phyloP scores from a whole-genome alignment of 768 basidiomycete species.

The Hericium coralloides region DNA sequence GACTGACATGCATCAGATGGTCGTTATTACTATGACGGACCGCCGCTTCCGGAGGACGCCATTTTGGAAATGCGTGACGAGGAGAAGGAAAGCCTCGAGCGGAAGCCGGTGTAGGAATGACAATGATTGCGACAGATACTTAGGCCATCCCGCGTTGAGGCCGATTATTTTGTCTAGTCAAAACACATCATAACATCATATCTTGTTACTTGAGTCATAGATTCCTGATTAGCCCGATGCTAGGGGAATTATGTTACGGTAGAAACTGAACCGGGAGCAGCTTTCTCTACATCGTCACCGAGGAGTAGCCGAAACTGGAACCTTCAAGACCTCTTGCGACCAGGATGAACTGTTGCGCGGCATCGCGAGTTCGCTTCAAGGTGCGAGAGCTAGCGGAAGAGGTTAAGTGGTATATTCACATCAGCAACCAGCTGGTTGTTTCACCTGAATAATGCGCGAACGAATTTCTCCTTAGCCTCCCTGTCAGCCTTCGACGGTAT shows the following conservation, averaged over 20 bases:
- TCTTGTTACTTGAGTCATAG: too few species aligned
- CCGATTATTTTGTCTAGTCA: too few species aligned
- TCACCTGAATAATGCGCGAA: conserved; percentile 63
- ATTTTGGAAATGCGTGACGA: background rate
- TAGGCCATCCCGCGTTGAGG: too few species aligned
- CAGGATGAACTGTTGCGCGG: conserved; percentile 80
- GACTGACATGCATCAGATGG: conserved; percentile 25
- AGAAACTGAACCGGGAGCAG: background rate
- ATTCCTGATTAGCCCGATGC: too few species aligned
- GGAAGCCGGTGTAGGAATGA: background rate
- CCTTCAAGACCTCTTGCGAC: conserved; percentile 80
- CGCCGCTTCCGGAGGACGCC: conserved; percentile 19
- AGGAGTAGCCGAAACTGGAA: conserved; percentile 79
- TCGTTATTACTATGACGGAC: conserved; percentile 33
- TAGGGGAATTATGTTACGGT: too few species aligned
- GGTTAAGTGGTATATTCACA: background rate
- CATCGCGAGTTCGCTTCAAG: conserved; percentile 66
- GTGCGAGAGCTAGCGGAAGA: conserved; percentile 51
- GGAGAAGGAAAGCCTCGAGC: too few species aligned
- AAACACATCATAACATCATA: too few species aligned
- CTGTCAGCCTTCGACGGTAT: conserved; percentile 59
- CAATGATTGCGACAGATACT: too few species aligned
- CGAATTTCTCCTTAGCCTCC: conserved; percentile 72
- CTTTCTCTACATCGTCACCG: background rate
- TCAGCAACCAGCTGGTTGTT: conserved; percentile 7